These are phyloP conservation scores for Hypoxylon sp. DNA, from an alignment of 2,329 filamentous ascomycete genomes.

Conservation along the genomic window DNA sequence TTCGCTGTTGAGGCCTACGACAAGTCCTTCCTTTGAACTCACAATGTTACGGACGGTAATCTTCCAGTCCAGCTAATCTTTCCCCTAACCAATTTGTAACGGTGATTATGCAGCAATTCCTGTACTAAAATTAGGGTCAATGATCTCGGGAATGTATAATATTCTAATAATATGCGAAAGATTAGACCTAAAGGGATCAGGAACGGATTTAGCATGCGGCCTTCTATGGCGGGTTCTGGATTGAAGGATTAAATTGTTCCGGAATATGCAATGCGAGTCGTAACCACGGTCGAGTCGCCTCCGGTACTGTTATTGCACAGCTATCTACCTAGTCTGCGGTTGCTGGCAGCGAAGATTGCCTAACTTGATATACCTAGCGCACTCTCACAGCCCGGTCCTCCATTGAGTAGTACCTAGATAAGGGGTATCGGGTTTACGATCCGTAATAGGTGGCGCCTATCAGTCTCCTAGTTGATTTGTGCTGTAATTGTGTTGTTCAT, in stretches of 20 bases:
- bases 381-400: constrained; percentile 11
- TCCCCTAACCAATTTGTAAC: background rate
- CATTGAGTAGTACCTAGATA: constrained; percentile 21
- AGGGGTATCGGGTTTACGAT: constrained; percentile 26
- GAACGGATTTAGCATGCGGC: constrained; percentile 26
- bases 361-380: constrained; percentile 19
- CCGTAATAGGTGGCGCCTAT: constrained; percentile 20
- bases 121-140: constrained; percentile 33
- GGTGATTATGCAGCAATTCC: background rate
- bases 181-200: constrained; percentile 24
- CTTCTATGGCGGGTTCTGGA: constrained; percentile 29
- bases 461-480: constrained; percentile 19
- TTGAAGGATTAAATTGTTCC: constrained; percentile 38
- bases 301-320: constrained; percentile 24
- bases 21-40: background rate
- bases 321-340: constrained; percentile 28
- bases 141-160: constrained; percentile 12
- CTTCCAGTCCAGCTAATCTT: background rate
- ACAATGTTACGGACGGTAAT: background rate
- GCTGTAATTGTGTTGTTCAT: constrained; percentile 1
- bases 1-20: background rate
- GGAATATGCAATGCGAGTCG: constrained; percentile 30
- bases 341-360: constrained; percentile 30
- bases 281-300: constrained; percentile 20
- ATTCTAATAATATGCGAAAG: constrained; percentile 35